Evolutionary conservation across 805 yeast species (phyloP).

Genomic region (Lipomyces anomalus): DNA sequence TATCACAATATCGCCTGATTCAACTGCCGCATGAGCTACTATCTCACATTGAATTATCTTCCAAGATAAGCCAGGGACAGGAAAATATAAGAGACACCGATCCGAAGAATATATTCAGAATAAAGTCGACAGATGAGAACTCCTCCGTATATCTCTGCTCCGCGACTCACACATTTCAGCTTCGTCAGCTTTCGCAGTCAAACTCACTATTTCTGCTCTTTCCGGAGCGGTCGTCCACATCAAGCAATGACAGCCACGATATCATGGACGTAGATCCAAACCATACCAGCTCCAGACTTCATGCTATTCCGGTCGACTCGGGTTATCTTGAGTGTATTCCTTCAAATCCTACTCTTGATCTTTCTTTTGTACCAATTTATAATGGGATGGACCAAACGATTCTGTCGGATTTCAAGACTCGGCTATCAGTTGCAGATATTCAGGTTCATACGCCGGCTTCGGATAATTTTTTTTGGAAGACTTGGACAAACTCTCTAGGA

Average conservation of each 20-base stretch:
- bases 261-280: neutral
- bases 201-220: slow-evolving; percentile 63
- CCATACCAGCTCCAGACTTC: neutral
- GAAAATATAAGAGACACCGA: too few relatives aligned
- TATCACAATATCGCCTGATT: slow-evolving; percentile 8
- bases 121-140: slow-evolving; percentile 8
- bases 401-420: neutral
- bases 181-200: slow-evolving; percentile 80
- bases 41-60: neutral
- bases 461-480: slow-evolving; percentile 42
- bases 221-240: slow-evolving; percentile 5
- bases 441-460: slow-evolving; percentile 46
- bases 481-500: slow-evolving; percentile 55
- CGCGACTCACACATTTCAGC: slow-evolving; percentile 48
- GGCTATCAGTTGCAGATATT: slow-evolving; percentile 1
- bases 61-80: too few relatives aligned
- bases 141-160: slow-evolving; percentile 57
- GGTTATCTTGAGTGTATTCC: slow-evolving; percentile 18
- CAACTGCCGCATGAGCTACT: slow-evolving; percentile 18
- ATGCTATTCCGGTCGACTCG: neutral
- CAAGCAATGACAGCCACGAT: too few relatives aligned
- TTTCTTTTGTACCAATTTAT: slow-evolving; percentile 19
- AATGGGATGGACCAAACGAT: slow-evolving; percentile 8
- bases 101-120: neutral
- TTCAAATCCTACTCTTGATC: slow-evolving; percentile 6